Percentiles rank a stretch among this genome's conserved stretches.
Conservation (phyloP, 129 eudicot genomes). For the Tagetes patula region DNA sequence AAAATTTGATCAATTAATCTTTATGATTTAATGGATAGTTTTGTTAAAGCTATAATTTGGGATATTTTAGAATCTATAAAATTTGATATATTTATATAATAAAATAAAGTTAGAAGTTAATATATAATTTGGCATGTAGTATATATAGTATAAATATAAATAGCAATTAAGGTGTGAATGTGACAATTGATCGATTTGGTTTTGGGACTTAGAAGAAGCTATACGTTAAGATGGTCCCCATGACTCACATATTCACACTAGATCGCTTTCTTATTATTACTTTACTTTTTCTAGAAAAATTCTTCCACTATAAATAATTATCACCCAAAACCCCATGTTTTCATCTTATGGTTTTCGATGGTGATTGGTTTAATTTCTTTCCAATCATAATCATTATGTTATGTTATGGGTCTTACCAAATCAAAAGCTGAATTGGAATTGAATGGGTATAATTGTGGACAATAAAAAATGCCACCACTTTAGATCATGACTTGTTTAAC, state of each 20-base stretch:
- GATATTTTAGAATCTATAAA: too few relatives aligned
- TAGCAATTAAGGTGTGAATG: neutral
- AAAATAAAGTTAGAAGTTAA: too few relatives aligned
- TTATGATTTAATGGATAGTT: too few relatives aligned
- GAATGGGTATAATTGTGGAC: neutral
- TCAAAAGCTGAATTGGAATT: neutral
- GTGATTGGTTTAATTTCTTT: neutral
- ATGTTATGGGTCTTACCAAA: neutral
- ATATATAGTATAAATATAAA: too few relatives aligned
- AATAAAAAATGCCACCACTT: neutral
- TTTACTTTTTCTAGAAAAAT: conserved; percentile 1
- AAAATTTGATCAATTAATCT: too few relatives aligned
- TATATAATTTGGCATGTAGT: too few relatives aligned
- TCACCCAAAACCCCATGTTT: conserved; percentile 15
- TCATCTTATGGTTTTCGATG: neutral
- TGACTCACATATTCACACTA: conserved; percentile 13
- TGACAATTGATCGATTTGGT: neutral
- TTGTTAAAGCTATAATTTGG: too few relatives aligned
- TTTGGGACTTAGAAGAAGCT: neutral
- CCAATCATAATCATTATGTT: neutral
- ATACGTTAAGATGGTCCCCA: conserved; percentile 22
- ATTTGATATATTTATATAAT: too few relatives aligned
- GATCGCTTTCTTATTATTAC: neutral
- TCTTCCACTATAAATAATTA: neutral
- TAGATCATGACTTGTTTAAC: neutral